A percentile compares a stretch with the other conserved stretches of the same genome.
Evolutionary conservation across 805 yeast species (phyloP).

Genomic region (Soucietia sequanensis): DNA sequence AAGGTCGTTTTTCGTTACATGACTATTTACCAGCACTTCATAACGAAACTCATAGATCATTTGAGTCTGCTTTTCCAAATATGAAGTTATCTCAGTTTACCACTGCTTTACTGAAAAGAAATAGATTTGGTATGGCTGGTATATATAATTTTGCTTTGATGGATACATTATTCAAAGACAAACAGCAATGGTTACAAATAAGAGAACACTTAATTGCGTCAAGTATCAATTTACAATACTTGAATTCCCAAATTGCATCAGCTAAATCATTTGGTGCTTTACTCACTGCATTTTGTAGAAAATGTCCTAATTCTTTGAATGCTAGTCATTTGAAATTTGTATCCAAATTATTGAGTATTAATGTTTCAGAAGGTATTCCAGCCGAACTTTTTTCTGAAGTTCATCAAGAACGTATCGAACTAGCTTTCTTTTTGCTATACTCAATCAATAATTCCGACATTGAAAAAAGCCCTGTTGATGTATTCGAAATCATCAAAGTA

Average conservation of each 20-base stretch:
- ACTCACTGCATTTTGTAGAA: conserved; percentile 61
- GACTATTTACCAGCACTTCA: conserved; percentile 50
- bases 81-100: conserved; percentile 52
- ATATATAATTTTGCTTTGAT: conserved; percentile 61
- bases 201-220: conserved; percentile 54
- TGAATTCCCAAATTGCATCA: conserved; percentile 63
- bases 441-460: conserved; percentile 33
- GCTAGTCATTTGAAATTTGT: conserved; percentile 31
- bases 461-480: conserved; percentile 29
- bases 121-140: conserved; percentile 51
- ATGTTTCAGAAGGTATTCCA: conserved; percentile 51
- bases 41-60: conserved; percentile 42
- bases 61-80: conserved; percentile 48
- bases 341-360: conserved; percentile 49
- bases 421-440: conserved; percentile 55
- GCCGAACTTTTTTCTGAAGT: conserved; percentile 48
- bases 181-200: conserved; percentile 40
- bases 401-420: conserved; percentile 62
- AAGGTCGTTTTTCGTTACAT: conserved; percentile 37
- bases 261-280: conserved; percentile 80
- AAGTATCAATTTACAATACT: conserved; percentile 61
- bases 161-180: conserved; percentile 54
- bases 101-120: conserved; percentile 43
- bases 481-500: conserved; percentile 43
- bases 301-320: conserved; percentile 31